Evolutionary conservation across 2,329 filamentous ascomycete species (phyloP).

Genomic region (Cladobotryum protrusum): DNA sequence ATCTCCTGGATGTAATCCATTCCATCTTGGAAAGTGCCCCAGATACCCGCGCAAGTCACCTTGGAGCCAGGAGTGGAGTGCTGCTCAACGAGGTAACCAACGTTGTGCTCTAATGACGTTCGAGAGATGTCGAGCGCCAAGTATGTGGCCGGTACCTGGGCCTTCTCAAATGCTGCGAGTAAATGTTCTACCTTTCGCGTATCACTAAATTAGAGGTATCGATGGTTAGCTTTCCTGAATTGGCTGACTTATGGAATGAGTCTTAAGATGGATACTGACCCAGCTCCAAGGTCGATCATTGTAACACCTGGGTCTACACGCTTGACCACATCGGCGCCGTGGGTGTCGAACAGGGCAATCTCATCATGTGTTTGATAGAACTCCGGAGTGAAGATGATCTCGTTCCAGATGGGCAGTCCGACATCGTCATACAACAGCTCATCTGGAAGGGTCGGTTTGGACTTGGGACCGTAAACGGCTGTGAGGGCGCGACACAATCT

Average conservation of each 20-base stretch:
- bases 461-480: constrained; percentile 16
- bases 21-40: constrained; percentile 35
- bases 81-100: constrained; percentile 24
- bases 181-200: constrained; percentile 35
- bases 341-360: constrained; percentile 28
- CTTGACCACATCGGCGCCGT: constrained; percentile 30
- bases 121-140: constrained; percentile 36
- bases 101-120: constrained; percentile 29
- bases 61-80: constrained; percentile 21
- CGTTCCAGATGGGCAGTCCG: constrained; percentile 34
- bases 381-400: constrained; percentile 33
- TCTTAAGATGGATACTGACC: constrained; percentile 25
- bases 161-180: constrained; percentile 29
- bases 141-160: constrained; percentile 25
- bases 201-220: constrained; percentile 24
- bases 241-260: not conserved
- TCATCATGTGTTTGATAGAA: constrained; percentile 39
- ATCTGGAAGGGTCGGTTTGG: constrained; percentile 30
- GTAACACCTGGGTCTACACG: constrained; percentile 25
- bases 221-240: not conserved
- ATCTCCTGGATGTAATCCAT: constrained; percentile 26
- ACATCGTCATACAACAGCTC: constrained; percentile 35
- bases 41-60: constrained; percentile 32
- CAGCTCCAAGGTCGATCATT: constrained; percentile 36
- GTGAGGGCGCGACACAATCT: constrained; percentile 22